Evolutionary conservation across 176 grass and related monocot genomes (phyloP).

Genomic region (Ensete glaucum): DNA sequence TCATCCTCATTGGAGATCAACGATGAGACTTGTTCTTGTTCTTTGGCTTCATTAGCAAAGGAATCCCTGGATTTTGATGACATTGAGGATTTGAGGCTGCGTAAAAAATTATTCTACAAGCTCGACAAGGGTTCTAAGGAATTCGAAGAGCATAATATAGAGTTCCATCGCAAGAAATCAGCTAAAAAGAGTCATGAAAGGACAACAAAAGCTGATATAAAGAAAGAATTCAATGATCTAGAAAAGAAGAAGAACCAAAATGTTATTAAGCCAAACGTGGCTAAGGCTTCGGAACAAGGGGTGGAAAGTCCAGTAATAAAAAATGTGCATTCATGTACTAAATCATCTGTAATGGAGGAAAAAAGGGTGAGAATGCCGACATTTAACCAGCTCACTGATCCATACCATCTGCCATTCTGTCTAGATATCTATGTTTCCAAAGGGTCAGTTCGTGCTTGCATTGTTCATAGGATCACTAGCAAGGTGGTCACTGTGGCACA

Average conservation of each 20-base stretch:
- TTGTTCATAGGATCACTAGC: conserved; percentile 58
- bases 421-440: conserved; percentile 63
- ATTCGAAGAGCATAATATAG: conserved; percentile 51
- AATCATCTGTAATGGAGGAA: conserved; percentile 12
- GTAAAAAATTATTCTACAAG: conserved; percentile 55
- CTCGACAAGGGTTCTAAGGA: conserved; percentile 50
- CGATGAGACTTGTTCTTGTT: conserved; percentile 3
- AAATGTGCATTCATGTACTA: conserved; percentile 1
- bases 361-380: conserved; percentile 41
- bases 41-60: not conserved
- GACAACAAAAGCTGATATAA: not conserved
- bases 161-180: conserved; percentile 25
- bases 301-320: conserved; percentile 3
- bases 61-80: conserved; percentile 29
- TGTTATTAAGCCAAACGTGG: not conserved
- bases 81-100: conserved; percentile 58
- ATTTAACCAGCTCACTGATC: conserved; percentile 55
- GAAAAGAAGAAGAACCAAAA: conserved; percentile 16
- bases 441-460: conserved; percentile 67
- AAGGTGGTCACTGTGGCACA: conserved; percentile 54
- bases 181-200: conserved; percentile 16
- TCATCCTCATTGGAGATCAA: not conserved
- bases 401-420: conserved; percentile 69
- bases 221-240: conserved; percentile 27
- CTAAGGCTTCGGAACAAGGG: not conserved